Evolutionary conservation across 257 asterid genomes (phyloP), one percentile per base, ranked within the genome.

Genomic region (Leptodermis oblonga): DNA sequence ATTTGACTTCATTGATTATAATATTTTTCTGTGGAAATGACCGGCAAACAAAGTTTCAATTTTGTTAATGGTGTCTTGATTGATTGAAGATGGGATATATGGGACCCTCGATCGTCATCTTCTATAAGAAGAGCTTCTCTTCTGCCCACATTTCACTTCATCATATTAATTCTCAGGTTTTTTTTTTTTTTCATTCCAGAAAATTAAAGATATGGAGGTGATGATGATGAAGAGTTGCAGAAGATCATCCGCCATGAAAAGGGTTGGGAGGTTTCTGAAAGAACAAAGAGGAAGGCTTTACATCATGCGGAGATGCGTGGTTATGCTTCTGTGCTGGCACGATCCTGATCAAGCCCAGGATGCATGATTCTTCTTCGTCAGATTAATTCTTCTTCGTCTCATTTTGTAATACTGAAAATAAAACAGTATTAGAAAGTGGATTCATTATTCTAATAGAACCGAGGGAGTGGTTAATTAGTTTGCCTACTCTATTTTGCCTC

Each of bases 291-390:
- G 89, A 55, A 84, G 89, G 73, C 78, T 87, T 49, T 87, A 90
- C 70, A 90, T 90, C 5, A 34, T 84, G 60, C 73, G 89, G 76
- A 90, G 92, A 86, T 90, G 96, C 52, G 95, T 87, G 4, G 87
- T 86, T 17, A 87, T 87, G 92, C 92, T 90, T 64, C 84, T 90
- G 30, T 90, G 95, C 68, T 90, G 95, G 96, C 88, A 83, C 51
- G 95, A 90, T 23, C n/a, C n/a, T n/a, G n/a, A n/a, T n/a, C n/a
- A n/a, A n/a, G n/a, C n/a, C n/a, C n/a, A n/a, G n/a, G n/a, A n/a
- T n/a, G n/a, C n/a, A n/a, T n/a, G n/a, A n/a, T n/a, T n/a, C n/a
- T n/a, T n/a, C n/a, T n/a, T n/a, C n/a, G n/a, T n/a, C n/a, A n/a
- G n/a, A n/a, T n/a, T n/a, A n/a, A n/a, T n/a, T n/a, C n/a, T n/a